phyloP scores from a whole-genome alignment of 2,329 filamentous ascomycete species.

The Fusarium sp. region DNA sequence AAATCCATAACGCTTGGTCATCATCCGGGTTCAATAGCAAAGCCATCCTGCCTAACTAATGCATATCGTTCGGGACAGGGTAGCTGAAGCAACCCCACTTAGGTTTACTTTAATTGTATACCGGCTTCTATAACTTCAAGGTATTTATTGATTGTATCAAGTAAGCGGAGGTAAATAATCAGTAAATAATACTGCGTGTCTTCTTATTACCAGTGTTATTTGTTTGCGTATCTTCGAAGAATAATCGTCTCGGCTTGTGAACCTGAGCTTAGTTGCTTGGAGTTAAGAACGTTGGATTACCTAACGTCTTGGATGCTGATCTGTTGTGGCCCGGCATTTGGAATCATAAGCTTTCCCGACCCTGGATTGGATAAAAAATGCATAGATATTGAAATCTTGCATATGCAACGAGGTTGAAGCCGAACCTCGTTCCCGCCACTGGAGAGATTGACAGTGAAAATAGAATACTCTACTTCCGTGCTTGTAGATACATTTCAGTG shows the following conservation, averaged over 20 bases:
- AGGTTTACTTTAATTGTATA: too few species aligned
- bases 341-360: slow-evolving; percentile 29
- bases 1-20: too few species aligned
- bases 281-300: too few species aligned
- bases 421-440: slow-evolving; percentile 22
- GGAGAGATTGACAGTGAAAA: background rate
- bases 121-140: too few species aligned
- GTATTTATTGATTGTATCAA: too few species aligned
- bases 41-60: background rate
- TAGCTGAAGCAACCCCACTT: slow-evolving; percentile 10
- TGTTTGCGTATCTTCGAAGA: too few species aligned
- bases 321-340: background rate
- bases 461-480: background rate
- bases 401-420: slow-evolving; percentile 35
- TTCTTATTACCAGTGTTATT: too few species aligned
- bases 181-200: too few species aligned
- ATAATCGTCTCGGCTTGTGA: slow-evolving; percentile 2
- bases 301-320: too few species aligned
- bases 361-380: slow-evolving; percentile 37
- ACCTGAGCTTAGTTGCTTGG: background rate
- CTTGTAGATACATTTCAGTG: background rate
- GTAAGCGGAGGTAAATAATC: too few species aligned
- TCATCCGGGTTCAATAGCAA: background rate
- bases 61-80: background rate
- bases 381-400: slow-evolving; percentile 15